A percentile compares a stretch with the other conserved stretches of the same genome.
Conservation (phyloP, 768 basidiomycete genomes). For the Phallus indusiatus region DNA sequence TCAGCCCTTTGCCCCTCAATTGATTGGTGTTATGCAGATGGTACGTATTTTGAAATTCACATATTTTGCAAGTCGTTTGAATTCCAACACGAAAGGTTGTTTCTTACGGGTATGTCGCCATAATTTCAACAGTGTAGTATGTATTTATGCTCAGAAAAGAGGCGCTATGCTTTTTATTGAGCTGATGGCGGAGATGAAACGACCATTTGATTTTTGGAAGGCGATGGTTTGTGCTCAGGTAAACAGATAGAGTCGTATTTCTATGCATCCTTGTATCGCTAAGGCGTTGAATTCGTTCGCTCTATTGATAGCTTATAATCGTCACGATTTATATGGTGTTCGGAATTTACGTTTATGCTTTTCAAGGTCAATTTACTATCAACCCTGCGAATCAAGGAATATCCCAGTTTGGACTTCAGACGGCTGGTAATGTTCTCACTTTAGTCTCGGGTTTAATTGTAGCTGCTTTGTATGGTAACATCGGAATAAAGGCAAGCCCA, state of each 20-base stretch:
- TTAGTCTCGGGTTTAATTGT: slow-evolving; percentile 48
- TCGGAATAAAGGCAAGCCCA: slow-evolving; percentile 36
- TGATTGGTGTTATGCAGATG: slow-evolving; percentile 59
- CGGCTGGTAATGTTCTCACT: slow-evolving; percentile 34
- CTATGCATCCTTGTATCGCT: not conserved
- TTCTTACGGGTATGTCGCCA: slow-evolving; percentile 34
- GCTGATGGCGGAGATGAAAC: slow-evolving; percentile 56
- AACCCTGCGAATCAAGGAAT: slow-evolving; percentile 37
- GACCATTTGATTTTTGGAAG: slow-evolving; percentile 63
- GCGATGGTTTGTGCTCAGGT: slow-evolving; percentile 35
- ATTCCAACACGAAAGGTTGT: slow-evolving; percentile 32
- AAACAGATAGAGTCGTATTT: not conserved
- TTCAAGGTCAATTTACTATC: slow-evolving; percentile 54
- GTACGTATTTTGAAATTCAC: slow-evolving; percentile 12
- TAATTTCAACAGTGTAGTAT: no score
- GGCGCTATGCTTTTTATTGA: slow-evolving; percentile 33
- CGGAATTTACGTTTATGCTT: slow-evolving; percentile 35
- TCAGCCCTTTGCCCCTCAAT: slow-evolving; percentile 23
- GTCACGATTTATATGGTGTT: slow-evolving; percentile 47
- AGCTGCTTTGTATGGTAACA: slow-evolving; percentile 55
- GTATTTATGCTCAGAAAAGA: not conserved
- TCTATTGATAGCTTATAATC: slow-evolving; percentile 33
- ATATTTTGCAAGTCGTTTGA: not conserved
- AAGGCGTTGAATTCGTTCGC: not conserved
- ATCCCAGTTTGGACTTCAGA: slow-evolving; percentile 31